Evolutionary conservation across 176 grass and related monocot species (phyloP), one percentile per base, ranked within the genome.

Genomic region (Lolium multiflorum): DNA sequence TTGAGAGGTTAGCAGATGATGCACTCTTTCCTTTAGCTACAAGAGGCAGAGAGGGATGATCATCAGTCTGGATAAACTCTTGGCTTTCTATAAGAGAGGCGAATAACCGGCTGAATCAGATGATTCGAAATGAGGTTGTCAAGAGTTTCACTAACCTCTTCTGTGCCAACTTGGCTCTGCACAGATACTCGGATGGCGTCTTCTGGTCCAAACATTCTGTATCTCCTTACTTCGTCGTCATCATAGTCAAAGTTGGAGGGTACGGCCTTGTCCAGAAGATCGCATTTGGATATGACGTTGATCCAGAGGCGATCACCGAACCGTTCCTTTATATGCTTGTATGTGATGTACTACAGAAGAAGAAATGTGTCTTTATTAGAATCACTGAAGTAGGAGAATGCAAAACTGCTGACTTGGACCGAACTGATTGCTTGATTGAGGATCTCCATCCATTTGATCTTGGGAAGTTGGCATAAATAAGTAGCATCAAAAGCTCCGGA

Each of bases 251-350:
- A 67, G 11, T 38, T 81, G 46, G 50, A 49, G 20, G 54, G 68
- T 7, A 73, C 25, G 8, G 74, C 90, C n/a, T 88, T 88, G 77
- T 83, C 86, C 65, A 95, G 76, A 60, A 98, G 86, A 94, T 98
- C 93, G 0, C 88, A 95, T 91, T 98, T 98, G 20, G 96, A 98
- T 85, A 98, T 54, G 17, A 94, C 93, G 86, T 98, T 90, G 15
- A 98, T 39, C 96, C 96, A 98, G 9, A 96, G 78, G 58, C 72
- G 84, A 48, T 94, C 91, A 0, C 89, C 66, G 0, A 92, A 98
- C 78, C 87, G 74, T 80, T 92, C 91, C 51, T 92, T 94, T 61
- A 98, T 98, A 74, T 91, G 90, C 88, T 73, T 92, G 88, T 98
- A 98, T 3, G 86, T 98, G 39, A 75, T 76, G 49, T 91, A 94